phyloP scores from a whole-genome alignment of 2,329 filamentous ascomycete species.

The Fusarium tanahbumbuense region DNA sequence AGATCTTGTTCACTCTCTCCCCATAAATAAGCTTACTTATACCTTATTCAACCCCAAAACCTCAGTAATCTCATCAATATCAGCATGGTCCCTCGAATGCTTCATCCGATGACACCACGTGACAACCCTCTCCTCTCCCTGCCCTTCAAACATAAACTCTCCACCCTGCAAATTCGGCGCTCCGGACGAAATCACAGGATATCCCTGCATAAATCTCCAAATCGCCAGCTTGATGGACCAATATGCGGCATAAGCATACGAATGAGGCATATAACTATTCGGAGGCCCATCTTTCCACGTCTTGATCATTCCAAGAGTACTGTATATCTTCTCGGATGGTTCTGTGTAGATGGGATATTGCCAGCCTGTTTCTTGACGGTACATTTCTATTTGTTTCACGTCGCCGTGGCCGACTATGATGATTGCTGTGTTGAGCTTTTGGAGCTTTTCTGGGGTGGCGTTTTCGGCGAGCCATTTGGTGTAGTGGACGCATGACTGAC shows the following conservation, averaged over 20 bases:
- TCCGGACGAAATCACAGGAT: constrained; percentile 7
- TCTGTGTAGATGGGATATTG: constrained; percentile 27
- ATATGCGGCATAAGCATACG: background rate
- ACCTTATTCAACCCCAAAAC: constrained; percentile 1
- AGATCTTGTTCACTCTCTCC: too few relatives aligned
- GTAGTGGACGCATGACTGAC: constrained; percentile 20
- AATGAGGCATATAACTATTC: constrained; percentile 5
- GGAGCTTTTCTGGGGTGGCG: constrained; percentile 25
- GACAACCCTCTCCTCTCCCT: constrained; percentile 4
- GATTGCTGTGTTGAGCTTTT: constrained; percentile 13
- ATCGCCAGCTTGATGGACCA: background rate
- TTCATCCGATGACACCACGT: constrained; percentile 34
- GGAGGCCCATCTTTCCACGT: constrained; percentile 10
- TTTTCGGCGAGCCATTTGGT: constrained; percentile 10
- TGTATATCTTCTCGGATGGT: constrained; percentile 18
- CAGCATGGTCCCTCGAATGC: constrained; percentile 14
- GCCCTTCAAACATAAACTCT: constrained; percentile 27
- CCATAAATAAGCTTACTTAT: accelerated
- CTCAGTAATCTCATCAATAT: constrained; percentile 22
- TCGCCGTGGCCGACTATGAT: constrained; percentile 18
- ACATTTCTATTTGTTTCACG: constrained; percentile 14
- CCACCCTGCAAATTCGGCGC: constrained; percentile 21
- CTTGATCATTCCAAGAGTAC: constrained; percentile 22
- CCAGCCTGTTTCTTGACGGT: constrained; percentile 27
- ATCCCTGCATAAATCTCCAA: background rate